Conservation (phyloP, 2,329 filamentous ascomycete species). For the Scopulariopsis brevicaulis region DNA sequence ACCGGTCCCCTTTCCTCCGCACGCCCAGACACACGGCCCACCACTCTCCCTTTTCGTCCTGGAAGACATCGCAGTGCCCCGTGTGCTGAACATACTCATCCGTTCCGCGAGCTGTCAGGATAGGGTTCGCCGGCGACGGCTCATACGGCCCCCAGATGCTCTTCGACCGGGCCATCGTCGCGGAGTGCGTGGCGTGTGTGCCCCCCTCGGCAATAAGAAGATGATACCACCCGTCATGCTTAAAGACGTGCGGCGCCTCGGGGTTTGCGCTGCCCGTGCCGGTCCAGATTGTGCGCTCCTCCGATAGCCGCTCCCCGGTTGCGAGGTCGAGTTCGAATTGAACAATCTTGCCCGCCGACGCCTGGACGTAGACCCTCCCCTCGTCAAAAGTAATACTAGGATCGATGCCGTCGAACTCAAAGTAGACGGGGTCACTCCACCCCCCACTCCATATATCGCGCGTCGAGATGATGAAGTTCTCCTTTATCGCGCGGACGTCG, state of each 20-base stretch:
- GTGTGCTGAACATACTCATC: constrained; percentile 11
- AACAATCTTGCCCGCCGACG: constrained; percentile 15
- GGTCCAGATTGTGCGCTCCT: constrained; percentile 8
- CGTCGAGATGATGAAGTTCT: constrained; percentile 13
- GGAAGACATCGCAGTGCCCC: constrained; percentile 13
- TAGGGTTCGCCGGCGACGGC: constrained; percentile 16
- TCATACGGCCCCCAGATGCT: constrained; percentile 18
- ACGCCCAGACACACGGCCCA: constrained; percentile 9
- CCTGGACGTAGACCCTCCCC: constrained; percentile 21
- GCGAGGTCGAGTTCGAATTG: constrained; percentile 12
- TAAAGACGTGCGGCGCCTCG: constrained; percentile 28
- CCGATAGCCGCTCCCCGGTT: constrained; percentile 11
- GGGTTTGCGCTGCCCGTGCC: constrained; percentile 11
- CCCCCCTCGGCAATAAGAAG: constrained; percentile 34
- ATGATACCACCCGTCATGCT: constrained; percentile 30
- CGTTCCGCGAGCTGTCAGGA: constrained; percentile 15
- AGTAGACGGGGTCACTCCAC: constrained; percentile 20
- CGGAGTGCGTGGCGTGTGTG: constrained; percentile 17
- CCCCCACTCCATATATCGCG: constrained; percentile 12
- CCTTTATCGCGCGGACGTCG: not conserved
- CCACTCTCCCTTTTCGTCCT: constrained; percentile 11
- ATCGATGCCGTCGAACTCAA: constrained; percentile 29
- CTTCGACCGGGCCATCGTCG: constrained; percentile 10
- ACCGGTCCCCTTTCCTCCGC: constrained; percentile 9
- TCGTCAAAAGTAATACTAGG: constrained; percentile 32